Evolutionary conservation across 2,329 filamentous ascomycete species (phyloP).

Genomic region (Podosphaera aphanis): DNA sequence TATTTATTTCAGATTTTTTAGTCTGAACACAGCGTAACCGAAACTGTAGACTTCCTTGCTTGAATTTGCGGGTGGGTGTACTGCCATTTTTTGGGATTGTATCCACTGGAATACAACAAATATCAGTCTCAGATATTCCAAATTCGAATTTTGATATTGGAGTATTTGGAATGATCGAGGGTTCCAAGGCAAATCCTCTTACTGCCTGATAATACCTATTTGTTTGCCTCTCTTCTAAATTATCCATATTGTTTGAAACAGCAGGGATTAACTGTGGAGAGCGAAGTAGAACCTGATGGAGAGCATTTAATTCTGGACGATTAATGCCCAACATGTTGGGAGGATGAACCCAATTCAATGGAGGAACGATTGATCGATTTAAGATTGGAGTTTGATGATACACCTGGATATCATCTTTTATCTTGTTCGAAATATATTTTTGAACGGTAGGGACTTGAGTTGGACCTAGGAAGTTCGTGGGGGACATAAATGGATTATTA

Average conservation of each 20-base stretch:
- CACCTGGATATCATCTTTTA: slow-evolving; percentile 5
- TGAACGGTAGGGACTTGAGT: neutral
- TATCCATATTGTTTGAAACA: slow-evolving; percentile 5
- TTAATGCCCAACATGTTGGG: slow-evolving; percentile 9
- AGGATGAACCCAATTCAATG: slow-evolving; percentile 7
- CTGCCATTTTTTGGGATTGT: slow-evolving; percentile 5
- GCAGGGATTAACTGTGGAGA: slow-evolving; percentile 22
- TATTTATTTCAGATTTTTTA: slow-evolving; percentile 13
- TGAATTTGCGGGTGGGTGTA: slow-evolving; percentile 17
- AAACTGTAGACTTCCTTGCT: slow-evolving; percentile 32
- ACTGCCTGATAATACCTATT: slow-evolving; percentile 30
- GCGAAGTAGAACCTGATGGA: slow-evolving; percentile 34
- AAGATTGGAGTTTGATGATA: slow-evolving; percentile 6
- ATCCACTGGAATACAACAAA: slow-evolving; percentile 11
- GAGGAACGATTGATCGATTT: slow-evolving; percentile 17
- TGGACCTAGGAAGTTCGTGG: neutral
- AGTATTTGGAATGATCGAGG: slow-evolving; percentile 16
- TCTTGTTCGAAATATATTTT: neutral
- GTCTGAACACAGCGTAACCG: slow-evolving; percentile 41
- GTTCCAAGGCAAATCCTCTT: slow-evolving; percentile 25
- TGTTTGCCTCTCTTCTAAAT: slow-evolving; percentile 9
- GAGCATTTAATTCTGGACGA: slow-evolving; percentile 22
- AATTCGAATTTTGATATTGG: slow-evolving; percentile 18
- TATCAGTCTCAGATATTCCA: slow-evolving; percentile 7
- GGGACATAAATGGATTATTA: neutral